Conservation (phyloP, 495 filamentous ascomycete genomes). For the Ramalina peruviana region DNA sequence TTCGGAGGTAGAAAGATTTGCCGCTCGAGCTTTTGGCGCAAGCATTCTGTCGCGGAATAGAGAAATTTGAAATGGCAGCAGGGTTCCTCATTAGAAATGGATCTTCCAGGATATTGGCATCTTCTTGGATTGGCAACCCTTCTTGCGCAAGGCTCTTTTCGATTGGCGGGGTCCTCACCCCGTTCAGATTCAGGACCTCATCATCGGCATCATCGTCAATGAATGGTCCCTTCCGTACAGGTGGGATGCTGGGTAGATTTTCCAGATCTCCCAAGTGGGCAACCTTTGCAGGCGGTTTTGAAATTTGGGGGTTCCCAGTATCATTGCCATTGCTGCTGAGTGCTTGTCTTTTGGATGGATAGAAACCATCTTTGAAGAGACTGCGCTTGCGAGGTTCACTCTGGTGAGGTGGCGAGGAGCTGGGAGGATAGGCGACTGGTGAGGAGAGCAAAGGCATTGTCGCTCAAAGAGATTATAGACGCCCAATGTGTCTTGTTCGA, state of each 20-base stretch:
- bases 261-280: not conserved
- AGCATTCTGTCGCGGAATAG: too few relatives aligned
- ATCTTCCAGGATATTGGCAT: constrained; percentile 13
- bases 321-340: not conserved
- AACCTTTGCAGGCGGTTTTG: not conserved
- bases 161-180: too few relatives aligned
- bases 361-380: constrained; percentile 22
- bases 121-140: not conserved
- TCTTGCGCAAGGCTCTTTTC: too few relatives aligned
- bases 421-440: constrained; percentile 41
- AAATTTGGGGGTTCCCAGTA: not conserved
- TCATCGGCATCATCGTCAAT: constrained; percentile 22
- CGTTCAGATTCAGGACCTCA: not conserved
- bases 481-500: not conserved
- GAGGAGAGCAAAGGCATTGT: constrained; percentile 53
- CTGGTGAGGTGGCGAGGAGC: constrained; percentile 31
- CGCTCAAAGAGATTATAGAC: not conserved
- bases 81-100: constrained; percentile 8
- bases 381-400: constrained; percentile 28
- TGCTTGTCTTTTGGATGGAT: constrained; percentile 17
- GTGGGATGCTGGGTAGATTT: constrained; percentile 2
- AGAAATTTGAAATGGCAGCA: not conserved
- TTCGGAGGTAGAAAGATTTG: constrained; percentile 38
- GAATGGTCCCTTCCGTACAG: constrained; percentile 34
- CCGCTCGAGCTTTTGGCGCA: constrained; percentile 52